These are phyloP conservation scores for Colletotrichum gigasporum DNA, from an alignment of 2,329 filamentous ascomycete species.

Conservation along the genomic window DNA sequence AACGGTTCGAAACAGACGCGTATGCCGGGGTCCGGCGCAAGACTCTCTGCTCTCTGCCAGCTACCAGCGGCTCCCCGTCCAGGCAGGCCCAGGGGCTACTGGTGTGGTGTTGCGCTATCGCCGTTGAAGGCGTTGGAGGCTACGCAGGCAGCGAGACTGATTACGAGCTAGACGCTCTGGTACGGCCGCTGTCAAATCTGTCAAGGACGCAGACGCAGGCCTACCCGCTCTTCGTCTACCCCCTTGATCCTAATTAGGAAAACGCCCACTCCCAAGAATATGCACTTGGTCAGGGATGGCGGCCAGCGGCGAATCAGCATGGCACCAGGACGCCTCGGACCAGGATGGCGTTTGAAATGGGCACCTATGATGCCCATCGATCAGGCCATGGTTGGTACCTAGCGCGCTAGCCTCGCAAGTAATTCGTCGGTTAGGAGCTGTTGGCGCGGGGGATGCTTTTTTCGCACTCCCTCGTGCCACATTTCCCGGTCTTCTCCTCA, in stretches of 20 bases:
- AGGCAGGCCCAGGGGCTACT: too few species aligned
- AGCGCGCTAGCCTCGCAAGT: too few species aligned
- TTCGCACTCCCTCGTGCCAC: too few species aligned
- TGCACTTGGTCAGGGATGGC: too few species aligned
- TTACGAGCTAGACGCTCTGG: background rate
- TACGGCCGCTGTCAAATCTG: constrained; percentile 4
- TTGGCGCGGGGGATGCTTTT: too few species aligned
- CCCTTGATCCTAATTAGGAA: background rate
- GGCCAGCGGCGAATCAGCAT: background rate
- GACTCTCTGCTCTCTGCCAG: background rate
- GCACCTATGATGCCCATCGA: too few species aligned
- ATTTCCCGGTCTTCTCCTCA: too few species aligned
- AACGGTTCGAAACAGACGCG: background rate
- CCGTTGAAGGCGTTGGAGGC: background rate
- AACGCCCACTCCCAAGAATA: background rate
- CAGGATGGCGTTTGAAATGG: background rate
- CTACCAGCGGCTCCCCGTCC: too few species aligned
- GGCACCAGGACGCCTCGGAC: background rate
- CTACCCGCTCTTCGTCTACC: background rate
- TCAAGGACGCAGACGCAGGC: background rate
- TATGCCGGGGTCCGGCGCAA: background rate
- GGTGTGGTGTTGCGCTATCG: too few species aligned
- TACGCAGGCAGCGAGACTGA: background rate
- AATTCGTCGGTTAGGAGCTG: too few species aligned
- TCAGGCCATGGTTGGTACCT: too few species aligned